These are phyloP conservation scores for Thalassiosira exigua DNA, from an alignment of 352 stramenopile genomes.

Conservation along the genomic window DNA sequence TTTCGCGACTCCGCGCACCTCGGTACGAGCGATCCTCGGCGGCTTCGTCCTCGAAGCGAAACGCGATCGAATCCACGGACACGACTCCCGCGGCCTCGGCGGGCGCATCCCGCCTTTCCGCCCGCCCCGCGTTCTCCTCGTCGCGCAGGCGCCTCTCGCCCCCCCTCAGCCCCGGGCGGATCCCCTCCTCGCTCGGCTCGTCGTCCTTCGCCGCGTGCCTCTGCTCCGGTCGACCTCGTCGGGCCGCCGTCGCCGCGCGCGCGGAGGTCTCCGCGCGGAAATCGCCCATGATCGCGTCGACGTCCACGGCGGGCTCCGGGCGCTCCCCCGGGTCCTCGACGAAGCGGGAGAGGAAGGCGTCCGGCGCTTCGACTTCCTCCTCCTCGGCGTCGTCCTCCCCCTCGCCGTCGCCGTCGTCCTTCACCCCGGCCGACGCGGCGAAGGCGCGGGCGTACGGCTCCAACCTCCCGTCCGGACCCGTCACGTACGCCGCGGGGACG, in stretches of 20 bases:
- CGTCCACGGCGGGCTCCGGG: background rate
- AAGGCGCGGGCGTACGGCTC: background rate
- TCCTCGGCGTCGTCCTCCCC: too few relatives aligned
- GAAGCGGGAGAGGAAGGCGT: too few relatives aligned
- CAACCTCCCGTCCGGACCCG: background rate
- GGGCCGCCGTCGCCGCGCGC: too few relatives aligned
- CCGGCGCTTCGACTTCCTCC: too few relatives aligned
- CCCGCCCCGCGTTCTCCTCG: background rate
- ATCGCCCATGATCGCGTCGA: background rate
- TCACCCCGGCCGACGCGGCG: background rate
- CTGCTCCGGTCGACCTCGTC: too few relatives aligned
- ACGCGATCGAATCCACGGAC: background rate
- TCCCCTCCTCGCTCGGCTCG: background rate
- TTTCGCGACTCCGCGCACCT: too few relatives aligned
- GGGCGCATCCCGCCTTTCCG: background rate
- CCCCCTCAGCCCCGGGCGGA: background rate
- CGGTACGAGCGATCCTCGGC: too few relatives aligned
- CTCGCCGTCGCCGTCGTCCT: background rate
- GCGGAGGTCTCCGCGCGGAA: too few relatives aligned
- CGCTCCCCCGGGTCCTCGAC: background rate
- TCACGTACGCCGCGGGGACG: background rate
- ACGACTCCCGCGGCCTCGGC: background rate
- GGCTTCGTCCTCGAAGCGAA: background rate
- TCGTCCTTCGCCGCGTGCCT: background rate
- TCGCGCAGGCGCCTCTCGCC: background rate